Evolutionary conservation across 257 asterid genomes (phyloP).

Genomic region (Solanum raphanifolium): DNA sequence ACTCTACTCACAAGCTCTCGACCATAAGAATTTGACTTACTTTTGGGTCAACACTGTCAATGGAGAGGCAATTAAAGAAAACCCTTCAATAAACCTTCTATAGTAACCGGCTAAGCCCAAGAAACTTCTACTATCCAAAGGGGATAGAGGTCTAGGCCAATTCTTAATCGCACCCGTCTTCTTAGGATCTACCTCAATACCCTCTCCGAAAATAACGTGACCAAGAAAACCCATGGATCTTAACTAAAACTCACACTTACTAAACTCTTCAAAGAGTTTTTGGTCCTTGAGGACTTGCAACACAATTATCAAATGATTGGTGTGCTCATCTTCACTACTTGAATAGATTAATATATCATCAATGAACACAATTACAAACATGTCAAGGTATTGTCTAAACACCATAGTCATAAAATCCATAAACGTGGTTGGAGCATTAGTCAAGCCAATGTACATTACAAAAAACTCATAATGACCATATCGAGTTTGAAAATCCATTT

Average conservation of each 20-base stretch:
- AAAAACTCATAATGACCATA: neutral
- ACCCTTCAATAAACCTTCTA: neutral
- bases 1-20: neutral
- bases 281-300: neutral
- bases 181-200: neutral
- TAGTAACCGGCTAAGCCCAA: neutral
- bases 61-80: neutral
- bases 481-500: neutral
- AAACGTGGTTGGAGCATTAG: neutral
- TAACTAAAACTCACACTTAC: no score
- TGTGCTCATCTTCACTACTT: neutral
- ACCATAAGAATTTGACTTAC: neutral
- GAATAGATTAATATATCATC: neutral
- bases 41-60: neutral
- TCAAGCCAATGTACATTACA: neutral
- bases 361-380: no score
- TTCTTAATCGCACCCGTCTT: neutral
- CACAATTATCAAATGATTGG: neutral
- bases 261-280: neutral
- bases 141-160: neutral
- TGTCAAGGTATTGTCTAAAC: neutral
- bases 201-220: fast-evolving
- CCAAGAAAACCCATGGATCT: neutral
- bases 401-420: neutral
- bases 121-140: neutral